Base-by-base conservation (phyloP, 2,329 filamentous ascomycete species). In the Sphaceloma murrayae region DNA sequence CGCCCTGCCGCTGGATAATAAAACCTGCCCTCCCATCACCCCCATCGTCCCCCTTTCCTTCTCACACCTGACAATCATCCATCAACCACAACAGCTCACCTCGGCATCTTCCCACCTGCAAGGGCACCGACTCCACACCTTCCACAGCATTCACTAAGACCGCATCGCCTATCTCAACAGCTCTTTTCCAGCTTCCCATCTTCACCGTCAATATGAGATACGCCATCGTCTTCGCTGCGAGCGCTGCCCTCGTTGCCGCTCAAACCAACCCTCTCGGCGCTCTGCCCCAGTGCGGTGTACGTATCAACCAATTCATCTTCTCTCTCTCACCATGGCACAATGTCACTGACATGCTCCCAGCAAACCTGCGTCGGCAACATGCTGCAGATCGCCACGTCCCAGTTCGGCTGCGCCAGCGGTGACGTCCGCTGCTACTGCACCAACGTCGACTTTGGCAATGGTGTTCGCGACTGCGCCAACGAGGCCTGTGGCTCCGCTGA, bases 381-480 rank as follows among this genome's bases (percentile, higher is more conserved):
- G 61, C 46, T 60, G 45, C 47, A 43, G 27, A 52, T 58, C 31
- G 59, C 58, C 19, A 39, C 43, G 34, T 38, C 48, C 22, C 22
- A 53, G 10, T 53, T 62, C 46, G 55, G 56, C 45, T 64, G 62
- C 54, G 18, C 22, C 19, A 33, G 24, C 11, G 53, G 53, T 48
- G 55, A 64, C 51, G 52, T 55, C 16, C 49, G 48, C 18, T 64
- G 62, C 57, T 58, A 59, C 52, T 64, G 62, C 58, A 48, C 46
- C 33, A 52, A 58, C 45, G 52, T 52, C 30, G 49, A 58, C 48
- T 64, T 63, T 50, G 59, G 59, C 47, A 62, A 58, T 51, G 62
- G 62, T 50, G 54, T 64, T 18, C 59, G 62, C 43, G 62, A 64
- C 51, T 64, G 62, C 52, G 48, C 61, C 44, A 55, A 58, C 47